Evolutionary conservation across 768 basidiomycete species (phyloP).

Genomic region (Chlorophyllum brunneum): DNA sequence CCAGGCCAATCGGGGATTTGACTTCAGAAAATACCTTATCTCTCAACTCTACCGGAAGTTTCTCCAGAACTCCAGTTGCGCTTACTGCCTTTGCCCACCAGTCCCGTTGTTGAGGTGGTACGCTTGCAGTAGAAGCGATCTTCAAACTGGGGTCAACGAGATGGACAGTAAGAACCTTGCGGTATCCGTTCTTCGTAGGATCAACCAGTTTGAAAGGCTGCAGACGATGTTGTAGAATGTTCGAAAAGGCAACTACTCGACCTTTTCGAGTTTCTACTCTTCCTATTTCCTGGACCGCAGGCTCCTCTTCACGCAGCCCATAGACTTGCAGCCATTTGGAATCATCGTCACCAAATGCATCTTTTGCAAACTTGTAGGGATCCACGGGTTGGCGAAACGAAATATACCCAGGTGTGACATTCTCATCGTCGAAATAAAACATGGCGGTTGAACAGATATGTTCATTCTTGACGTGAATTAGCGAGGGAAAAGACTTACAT

Average conservation of each 20-base stretch:
- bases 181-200: slow-evolving; percentile 30
- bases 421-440: slow-evolving; percentile 19
- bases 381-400: slow-evolving; percentile 3
- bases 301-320: neutral
- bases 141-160: slow-evolving; percentile 29
- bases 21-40: slow-evolving; percentile 19
- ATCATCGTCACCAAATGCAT: neutral
- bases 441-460: slow-evolving; percentile 18
- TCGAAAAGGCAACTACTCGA: slow-evolving; percentile 31
- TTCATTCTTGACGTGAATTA: slow-evolving; percentile 13
- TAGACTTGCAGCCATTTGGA: neutral
- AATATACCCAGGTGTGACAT: slow-evolving; percentile 12
- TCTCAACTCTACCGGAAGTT: slow-evolving; percentile 25
- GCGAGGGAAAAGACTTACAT: neutral
- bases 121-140: slow-evolving; percentile 22
- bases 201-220: slow-evolving; percentile 31
- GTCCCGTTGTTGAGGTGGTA: slow-evolving; percentile 24
- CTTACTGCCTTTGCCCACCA: slow-evolving; percentile 23
- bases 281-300: slow-evolving; percentile 21
- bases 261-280: slow-evolving; percentile 24
- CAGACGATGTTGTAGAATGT: slow-evolving; percentile 34
- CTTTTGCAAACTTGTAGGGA: neutral
- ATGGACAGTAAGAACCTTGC: slow-evolving; percentile 37
- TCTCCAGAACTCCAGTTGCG: neutral
- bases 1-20: slow-evolving; percentile 23